These are phyloP conservation scores for Aspergillus neoniger DNA, from an alignment of 2,329 filamentous ascomycete species.

Conservation along the genomic window DNA sequence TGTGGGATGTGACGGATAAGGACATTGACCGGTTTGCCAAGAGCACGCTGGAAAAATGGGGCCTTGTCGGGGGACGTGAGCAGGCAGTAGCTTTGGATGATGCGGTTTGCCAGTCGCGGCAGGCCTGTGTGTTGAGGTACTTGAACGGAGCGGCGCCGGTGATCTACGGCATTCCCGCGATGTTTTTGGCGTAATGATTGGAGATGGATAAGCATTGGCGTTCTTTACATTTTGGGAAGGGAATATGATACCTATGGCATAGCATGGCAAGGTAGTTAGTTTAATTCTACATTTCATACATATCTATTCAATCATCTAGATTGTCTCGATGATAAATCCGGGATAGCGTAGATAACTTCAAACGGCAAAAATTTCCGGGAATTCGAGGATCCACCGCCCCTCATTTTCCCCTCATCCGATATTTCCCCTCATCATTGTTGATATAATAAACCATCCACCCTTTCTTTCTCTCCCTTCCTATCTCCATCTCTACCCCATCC, in stretches of 20 bases:
- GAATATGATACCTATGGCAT: background rate
- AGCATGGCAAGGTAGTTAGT: background rate
- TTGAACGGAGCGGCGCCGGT: conserved; percentile 92
- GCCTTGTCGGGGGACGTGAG: conserved; percentile 62
- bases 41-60: conserved; percentile 81
- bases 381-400: background rate
- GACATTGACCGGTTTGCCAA: conserved; percentile 94
- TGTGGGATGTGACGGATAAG: conserved; percentile 98
- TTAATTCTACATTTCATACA: conserved; percentile 2
- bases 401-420: conserved; percentile 18
- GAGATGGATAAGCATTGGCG: background rate
- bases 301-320: background rate
- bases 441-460: background rate
- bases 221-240: background rate
- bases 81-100: conserved; percentile 65
- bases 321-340: too few relatives aligned
- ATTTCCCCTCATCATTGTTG: conserved; percentile 3
- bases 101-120: conserved; percentile 73
- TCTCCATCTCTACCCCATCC: background rate
- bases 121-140: conserved; percentile 83
- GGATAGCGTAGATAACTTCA: background rate
- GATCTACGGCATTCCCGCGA: conserved; percentile 84
- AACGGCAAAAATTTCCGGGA: conserved; percentile 16
- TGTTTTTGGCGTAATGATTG: conserved; percentile 63
- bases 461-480: conserved; percentile 8